These are phyloP conservation scores for Yamadazyma insecticola DNA, from an alignment of 805 yeast genomes.

Conservation along the genomic window DNA sequence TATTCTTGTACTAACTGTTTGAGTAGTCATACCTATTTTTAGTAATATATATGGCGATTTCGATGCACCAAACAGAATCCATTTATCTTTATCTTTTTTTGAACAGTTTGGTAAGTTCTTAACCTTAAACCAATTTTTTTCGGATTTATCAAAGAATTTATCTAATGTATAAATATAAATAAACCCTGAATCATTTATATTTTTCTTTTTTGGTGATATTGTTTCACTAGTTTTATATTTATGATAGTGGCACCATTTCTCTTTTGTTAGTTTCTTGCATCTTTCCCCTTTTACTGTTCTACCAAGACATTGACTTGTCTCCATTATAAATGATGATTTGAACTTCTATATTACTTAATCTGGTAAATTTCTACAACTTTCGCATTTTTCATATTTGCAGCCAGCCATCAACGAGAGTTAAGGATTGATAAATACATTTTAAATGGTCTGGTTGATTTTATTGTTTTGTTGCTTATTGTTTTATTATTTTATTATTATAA, in stretches of 20 bases:
- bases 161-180: slow-evolving; percentile 49
- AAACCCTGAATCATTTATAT: slow-evolving; percentile 26
- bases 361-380: too few species aligned
- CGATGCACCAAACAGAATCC: slow-evolving; percentile 32
- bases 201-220: neutral
- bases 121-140: slow-evolving; percentile 29
- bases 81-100: slow-evolving; percentile 16
- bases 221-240: slow-evolving; percentile 1
- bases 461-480: too few species aligned
- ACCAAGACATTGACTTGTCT: slow-evolving; percentile 34
- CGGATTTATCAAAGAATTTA: slow-evolving; percentile 25
- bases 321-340: too few species aligned
- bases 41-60: slow-evolving; percentile 36
- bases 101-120: slow-evolving; percentile 22
- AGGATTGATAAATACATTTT: too few species aligned
- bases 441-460: too few species aligned
- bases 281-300: slow-evolving; percentile 35
- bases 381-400: too few species aligned
- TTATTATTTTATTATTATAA: too few species aligned
- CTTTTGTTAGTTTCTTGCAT: slow-evolving; percentile 27
- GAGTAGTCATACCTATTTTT: slow-evolving; percentile 53
- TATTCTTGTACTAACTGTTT: slow-evolving; percentile 36
- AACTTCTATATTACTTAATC: too few species aligned
- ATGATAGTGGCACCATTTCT: slow-evolving; percentile 34
- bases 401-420: too few species aligned